Percentiles rank a stretch among this genome's conserved stretches.
phyloP scores from a whole-genome alignment of 1,284 basidiomycete species.

The Phenoliferia sp. region DNA sequence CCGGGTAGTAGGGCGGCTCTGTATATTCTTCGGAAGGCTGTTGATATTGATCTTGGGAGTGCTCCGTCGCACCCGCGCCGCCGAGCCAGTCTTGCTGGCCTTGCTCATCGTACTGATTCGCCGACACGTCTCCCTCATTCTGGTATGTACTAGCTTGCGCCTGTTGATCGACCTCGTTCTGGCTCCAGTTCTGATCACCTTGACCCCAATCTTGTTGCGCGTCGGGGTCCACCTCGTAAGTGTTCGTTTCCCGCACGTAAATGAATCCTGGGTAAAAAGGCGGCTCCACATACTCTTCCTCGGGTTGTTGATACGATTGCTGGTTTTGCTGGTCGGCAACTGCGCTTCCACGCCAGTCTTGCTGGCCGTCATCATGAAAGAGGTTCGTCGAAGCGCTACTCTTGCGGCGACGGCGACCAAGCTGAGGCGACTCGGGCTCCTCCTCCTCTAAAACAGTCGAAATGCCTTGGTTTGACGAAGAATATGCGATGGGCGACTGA shows the following conservation, averaged over 20 bases:
- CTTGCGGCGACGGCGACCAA: not conserved
- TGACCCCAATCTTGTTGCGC: too few species aligned
- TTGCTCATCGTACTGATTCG: not conserved
- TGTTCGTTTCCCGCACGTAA: conserved; percentile 24
- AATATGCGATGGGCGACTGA: not conserved
- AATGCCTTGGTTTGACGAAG: conserved; percentile 1
- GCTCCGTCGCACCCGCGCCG: not conserved
- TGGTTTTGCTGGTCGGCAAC: not conserved
- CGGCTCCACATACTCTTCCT: not conserved
- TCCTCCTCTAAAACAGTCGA: conserved; percentile 28
- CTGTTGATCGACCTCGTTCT: too few species aligned
- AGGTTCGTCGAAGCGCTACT: not conserved
- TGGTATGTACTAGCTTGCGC: too few species aligned
- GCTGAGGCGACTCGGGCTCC: conserved; percentile 12
- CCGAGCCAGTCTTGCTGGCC: not conserved
- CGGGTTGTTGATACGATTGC: conserved; percentile 3
- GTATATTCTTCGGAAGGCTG: not conserved
- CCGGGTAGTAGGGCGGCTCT: conserved; percentile 23
- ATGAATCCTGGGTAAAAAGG: conserved; percentile 29
- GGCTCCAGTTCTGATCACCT: too few species aligned
- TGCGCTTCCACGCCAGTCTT: not conserved
- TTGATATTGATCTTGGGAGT: not conserved
- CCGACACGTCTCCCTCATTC: not conserved
- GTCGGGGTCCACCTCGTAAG: conserved; percentile 24
- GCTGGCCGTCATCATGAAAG: not conserved